phyloP scores from a whole-genome alignment of 768 basidiomycete species.

The Bullera alba region DNA sequence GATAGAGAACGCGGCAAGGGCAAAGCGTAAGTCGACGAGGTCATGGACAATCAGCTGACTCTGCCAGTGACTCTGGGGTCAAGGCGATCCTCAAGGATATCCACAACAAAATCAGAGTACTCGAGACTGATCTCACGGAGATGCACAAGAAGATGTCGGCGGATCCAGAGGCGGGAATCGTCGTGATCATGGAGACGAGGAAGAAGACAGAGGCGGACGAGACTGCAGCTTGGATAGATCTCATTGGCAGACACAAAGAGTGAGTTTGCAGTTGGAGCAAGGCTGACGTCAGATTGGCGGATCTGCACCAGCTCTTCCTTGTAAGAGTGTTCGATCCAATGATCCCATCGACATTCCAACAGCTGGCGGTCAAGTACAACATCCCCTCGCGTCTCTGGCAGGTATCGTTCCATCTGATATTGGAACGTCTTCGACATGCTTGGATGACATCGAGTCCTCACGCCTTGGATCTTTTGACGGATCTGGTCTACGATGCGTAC shows the following conservation, averaged over 20 bases:
- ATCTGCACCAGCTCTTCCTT: constrained; percentile 81
- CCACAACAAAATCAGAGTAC: constrained; percentile 70
- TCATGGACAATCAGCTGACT: constrained; percentile 59
- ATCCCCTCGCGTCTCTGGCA: constrained; percentile 92
- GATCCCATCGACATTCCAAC: constrained; percentile 78
- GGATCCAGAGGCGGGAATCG: constrained; percentile 40
- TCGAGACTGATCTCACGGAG: constrained; percentile 70
- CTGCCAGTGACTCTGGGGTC: constrained; percentile 50
- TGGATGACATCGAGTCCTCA: constrained; percentile 56
- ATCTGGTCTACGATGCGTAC: constrained; percentile 92
- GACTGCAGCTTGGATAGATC: constrained; percentile 47
- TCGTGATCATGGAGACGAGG: constrained; percentile 15
- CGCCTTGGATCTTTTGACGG: constrained; percentile 76
- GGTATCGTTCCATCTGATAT: constrained; percentile 77
- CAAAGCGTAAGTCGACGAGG: constrained; percentile 43
- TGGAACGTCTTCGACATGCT: constrained; percentile 81
- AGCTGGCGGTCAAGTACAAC: constrained; percentile 89
- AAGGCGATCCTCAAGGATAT: constrained; percentile 48
- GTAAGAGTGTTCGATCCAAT: constrained; percentile 75
- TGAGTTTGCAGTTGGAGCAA: constrained; percentile 46
- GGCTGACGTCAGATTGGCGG: constrained; percentile 62
- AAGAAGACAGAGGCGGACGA: constrained; percentile 14
- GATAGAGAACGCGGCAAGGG: constrained; percentile 46
- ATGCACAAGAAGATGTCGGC: constrained; percentile 70
- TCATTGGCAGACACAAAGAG: constrained; percentile 68